Conservation (phyloP, 768 basidiomycete species). For the Mycena albidolilacea region DNA sequence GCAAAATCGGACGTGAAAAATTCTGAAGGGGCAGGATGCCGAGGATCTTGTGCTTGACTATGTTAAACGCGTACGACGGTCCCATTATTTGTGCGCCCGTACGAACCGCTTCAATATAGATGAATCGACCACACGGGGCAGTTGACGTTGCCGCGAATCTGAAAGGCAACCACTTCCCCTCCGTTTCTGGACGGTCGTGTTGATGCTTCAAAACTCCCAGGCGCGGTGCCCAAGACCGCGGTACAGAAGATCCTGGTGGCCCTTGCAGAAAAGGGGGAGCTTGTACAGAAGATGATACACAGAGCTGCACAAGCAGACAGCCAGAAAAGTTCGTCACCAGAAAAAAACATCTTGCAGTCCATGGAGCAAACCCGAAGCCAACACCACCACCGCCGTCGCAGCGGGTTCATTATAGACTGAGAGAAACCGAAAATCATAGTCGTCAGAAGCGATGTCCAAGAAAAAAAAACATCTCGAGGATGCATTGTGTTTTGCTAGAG, state of each 20-base stretch:
- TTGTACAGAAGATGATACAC: constrained; percentile 74
- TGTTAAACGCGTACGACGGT: constrained; percentile 71
- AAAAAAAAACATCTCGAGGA: neutral
- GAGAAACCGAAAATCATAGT: no score
- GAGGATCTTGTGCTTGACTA: constrained; percentile 86
- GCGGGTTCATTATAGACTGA: no score
- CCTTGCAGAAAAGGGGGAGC: constrained; percentile 88
- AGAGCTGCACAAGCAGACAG: no score
- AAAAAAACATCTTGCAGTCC: no score
- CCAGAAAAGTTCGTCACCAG: no score
- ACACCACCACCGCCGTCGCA: no score
- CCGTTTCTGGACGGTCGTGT: neutral
- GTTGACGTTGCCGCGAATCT: constrained; percentile 94
- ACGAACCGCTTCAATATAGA: constrained; percentile 58
- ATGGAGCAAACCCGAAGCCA: no score
- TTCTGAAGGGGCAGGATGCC: constrained; percentile 86
- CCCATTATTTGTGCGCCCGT: constrained; percentile 10
- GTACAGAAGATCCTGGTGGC: constrained; percentile 87
- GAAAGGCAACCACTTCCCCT: constrained; percentile 55
- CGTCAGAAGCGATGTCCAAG: no score
- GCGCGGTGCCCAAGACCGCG: constrained; percentile 86
- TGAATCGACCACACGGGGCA: constrained; percentile 95
- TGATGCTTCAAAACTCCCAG: constrained; percentile 43
- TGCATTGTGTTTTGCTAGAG: neutral
- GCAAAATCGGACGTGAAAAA: constrained; percentile 60